Evolutionary conservation across 192 early-diverging fungal genomes (phyloP).

Genomic region (Coemansia sp.): DNA sequence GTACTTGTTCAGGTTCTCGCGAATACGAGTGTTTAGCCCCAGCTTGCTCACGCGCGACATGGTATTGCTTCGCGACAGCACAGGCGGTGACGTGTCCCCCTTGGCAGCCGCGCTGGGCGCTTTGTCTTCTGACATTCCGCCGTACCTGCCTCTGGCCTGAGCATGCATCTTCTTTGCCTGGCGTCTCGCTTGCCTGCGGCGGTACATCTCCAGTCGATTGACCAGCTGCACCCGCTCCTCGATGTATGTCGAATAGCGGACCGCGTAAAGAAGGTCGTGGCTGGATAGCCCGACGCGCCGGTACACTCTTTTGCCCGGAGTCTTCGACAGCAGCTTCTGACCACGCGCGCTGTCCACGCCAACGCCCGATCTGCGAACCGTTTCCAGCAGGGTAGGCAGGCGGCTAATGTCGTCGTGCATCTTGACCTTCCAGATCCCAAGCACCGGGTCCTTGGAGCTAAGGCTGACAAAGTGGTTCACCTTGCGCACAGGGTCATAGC

Average conservation of each 20-base stretch:
- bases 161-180: conserved; percentile 4
- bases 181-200: conserved; percentile 15
- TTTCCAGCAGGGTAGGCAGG: conserved; percentile 29
- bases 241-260: conserved; percentile 31
- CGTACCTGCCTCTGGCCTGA: conserved; percentile 14
- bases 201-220: conserved; percentile 28
- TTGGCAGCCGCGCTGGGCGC: background rate
- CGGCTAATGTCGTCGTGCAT: conserved; percentile 49
- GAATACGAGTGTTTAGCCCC: conserved; percentile 31
- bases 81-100: conserved; percentile 14
- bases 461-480: conserved; percentile 40
- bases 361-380: conserved; percentile 14
- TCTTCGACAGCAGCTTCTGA: conserved; percentile 18
- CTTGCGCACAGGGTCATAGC: conserved; percentile 48
- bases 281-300: conserved; percentile 44
- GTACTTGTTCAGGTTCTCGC: conserved; percentile 27
- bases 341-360: conserved; percentile 7
- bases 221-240: conserved; percentile 38
- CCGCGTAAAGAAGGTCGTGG: conserved; percentile 39
- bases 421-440: conserved; percentile 53
- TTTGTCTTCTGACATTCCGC: conserved; percentile 9
- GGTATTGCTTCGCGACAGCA: conserved; percentile 12
- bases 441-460: conserved; percentile 36
- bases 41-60: conserved; percentile 14
- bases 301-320: conserved; percentile 35